Conservation (phyloP, 352 stramenopile genomes). For the Phytophthora uliginosa region DNA sequence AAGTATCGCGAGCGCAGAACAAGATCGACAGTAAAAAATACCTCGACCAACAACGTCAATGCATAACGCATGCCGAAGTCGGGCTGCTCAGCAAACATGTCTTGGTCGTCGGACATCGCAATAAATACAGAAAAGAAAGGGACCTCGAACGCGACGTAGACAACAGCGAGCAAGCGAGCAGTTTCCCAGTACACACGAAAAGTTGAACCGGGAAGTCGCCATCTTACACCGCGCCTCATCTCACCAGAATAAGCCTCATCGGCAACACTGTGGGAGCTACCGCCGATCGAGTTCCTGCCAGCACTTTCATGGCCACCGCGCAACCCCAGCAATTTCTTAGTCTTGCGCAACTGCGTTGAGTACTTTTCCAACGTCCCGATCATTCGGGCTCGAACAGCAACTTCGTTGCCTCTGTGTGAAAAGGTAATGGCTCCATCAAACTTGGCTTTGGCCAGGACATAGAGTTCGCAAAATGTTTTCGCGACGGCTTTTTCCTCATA, state of each 20-base stretch:
- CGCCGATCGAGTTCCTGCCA: neutral
- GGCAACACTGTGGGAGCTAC: slow-evolving; percentile 13
- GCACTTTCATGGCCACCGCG: slow-evolving; percentile 44
- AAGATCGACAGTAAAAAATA: slow-evolving; percentile 67
- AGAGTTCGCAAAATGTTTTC: slow-evolving; percentile 88
- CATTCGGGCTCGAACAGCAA: slow-evolving; percentile 50
- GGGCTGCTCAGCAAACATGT: slow-evolving; percentile 50
- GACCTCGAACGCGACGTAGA: slow-evolving; percentile 77
- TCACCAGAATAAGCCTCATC: neutral
- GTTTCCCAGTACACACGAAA: slow-evolving; percentile 74
- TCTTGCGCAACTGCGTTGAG: slow-evolving; percentile 76
- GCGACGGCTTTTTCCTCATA: slow-evolving; percentile 80
- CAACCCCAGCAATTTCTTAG: slow-evolving; percentile 78
- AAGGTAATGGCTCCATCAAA: slow-evolving; percentile 75
- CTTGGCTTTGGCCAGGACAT: slow-evolving; percentile 70
- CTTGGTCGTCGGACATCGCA: slow-evolving; percentile 59
- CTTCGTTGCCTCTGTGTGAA: slow-evolving; percentile 46
- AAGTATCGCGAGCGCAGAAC: slow-evolving; percentile 60
- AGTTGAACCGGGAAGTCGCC: slow-evolving; percentile 56
- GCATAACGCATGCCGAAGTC: slow-evolving; percentile 47
- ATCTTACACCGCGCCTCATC: slow-evolving; percentile 26
- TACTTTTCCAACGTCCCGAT: slow-evolving; percentile 62
- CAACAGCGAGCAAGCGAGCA: slow-evolving; percentile 46
- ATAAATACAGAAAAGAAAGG: slow-evolving; percentile 82
- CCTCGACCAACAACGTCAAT: slow-evolving; percentile 50